These are phyloP conservation scores for Metschnikowia orientalis DNA, from an alignment of 805 yeast species.

Conservation along the genomic window DNA sequence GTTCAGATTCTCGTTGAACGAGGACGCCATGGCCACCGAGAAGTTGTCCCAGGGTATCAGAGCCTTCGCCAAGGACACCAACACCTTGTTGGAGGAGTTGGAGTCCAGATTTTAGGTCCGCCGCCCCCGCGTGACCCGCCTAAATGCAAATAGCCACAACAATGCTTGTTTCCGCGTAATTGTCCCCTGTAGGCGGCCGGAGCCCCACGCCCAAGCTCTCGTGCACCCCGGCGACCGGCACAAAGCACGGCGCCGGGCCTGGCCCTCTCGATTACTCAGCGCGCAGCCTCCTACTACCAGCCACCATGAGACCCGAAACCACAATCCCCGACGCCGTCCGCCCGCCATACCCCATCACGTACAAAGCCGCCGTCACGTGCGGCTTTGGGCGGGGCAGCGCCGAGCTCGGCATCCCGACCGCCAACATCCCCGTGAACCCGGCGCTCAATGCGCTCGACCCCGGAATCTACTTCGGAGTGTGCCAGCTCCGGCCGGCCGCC, in stretches of 20 bases:
- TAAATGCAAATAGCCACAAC: no score
- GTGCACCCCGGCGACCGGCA: no score
- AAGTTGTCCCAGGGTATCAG: conserved; percentile 98
- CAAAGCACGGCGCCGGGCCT: no score
- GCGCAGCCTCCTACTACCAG: no score
- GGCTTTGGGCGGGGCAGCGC: conserved; percentile 97
- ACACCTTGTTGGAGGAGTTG: conserved; percentile 65
- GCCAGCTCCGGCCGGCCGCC: conserved; percentile 27
- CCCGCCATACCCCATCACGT: conserved; percentile 47
- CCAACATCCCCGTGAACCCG: conserved; percentile 69
- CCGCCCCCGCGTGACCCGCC: no score
- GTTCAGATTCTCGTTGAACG: conserved; percentile 88
- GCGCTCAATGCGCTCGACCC: conserved; percentile 44
- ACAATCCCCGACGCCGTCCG: conserved; percentile 43
- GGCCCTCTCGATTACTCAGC: no score
- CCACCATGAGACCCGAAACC: conserved; percentile 41
- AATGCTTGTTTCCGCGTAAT: no score
- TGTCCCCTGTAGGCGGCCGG: no score
- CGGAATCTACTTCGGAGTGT: conserved; percentile 91
- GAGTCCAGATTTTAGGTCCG: conserved; percentile 49
- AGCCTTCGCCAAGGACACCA: conserved; percentile 90
- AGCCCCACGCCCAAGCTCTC: no score
- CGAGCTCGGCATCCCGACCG: conserved; percentile 93
- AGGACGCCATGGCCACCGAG: conserved; percentile 98
- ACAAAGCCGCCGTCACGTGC: conserved; percentile 49